Conservation (phyloP, 2,329 filamentous ascomycete species). For the Penicillium frequentans region DNA sequence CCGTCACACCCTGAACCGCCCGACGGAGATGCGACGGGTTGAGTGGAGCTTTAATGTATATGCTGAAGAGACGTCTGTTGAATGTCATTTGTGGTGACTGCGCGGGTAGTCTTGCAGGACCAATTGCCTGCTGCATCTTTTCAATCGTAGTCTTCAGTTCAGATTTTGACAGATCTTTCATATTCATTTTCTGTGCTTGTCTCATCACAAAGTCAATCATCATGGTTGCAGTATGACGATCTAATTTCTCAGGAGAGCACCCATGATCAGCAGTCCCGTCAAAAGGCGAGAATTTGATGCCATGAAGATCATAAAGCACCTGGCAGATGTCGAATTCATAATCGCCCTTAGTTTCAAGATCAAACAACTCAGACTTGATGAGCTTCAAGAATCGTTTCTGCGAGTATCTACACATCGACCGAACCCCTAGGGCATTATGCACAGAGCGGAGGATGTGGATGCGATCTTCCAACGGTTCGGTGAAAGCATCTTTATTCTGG, state of each 20-base stretch:
- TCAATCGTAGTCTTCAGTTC: slow-evolving; percentile 89
- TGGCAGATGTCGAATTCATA: slow-evolving; percentile 86
- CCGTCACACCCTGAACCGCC: slow-evolving; percentile 75
- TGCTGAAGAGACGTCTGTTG: slow-evolving; percentile 79
- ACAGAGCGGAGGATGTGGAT: slow-evolving; percentile 78
- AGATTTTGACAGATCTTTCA: slow-evolving; percentile 89
- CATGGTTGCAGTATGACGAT: slow-evolving; percentile 75
- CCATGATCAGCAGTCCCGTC: slow-evolving; percentile 75
- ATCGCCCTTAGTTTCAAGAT: slow-evolving; percentile 72
- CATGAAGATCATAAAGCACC: slow-evolving; percentile 79
- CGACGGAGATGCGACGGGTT: slow-evolving; percentile 78
- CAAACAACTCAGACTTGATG: slow-evolving; percentile 80
- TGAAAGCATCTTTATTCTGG: slow-evolving; percentile 65
- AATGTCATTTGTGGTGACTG: slow-evolving; percentile 79
- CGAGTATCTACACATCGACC: slow-evolving; percentile 79
- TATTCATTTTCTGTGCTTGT: slow-evolving; percentile 77
- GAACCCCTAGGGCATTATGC: slow-evolving; percentile 79
- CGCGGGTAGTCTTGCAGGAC: slow-evolving; percentile 70
- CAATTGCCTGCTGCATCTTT: slow-evolving; percentile 85
- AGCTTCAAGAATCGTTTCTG: slow-evolving; percentile 88
- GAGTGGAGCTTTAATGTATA: slow-evolving; percentile 79
- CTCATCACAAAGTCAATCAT: slow-evolving; percentile 81
- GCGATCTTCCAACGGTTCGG: slow-evolving; percentile 67
- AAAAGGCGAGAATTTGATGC: slow-evolving; percentile 71
- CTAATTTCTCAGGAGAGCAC: slow-evolving; percentile 73